Base-by-base conservation (phyloP, 352 stramenopile species). In the Phytophthora litchii region DNA sequence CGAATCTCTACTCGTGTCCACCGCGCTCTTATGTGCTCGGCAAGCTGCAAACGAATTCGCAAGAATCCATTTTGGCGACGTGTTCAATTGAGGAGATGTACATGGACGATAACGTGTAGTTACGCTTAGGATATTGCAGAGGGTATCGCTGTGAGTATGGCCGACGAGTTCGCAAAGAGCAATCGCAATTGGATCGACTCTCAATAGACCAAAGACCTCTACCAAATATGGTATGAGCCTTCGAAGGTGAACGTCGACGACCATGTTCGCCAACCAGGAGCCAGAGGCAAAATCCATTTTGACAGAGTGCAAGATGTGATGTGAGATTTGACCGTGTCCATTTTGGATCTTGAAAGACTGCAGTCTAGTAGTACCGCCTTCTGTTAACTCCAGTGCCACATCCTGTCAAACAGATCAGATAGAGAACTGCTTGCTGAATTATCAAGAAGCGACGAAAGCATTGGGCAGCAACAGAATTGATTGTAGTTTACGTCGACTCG, bases 261-360 rank as follows among this genome's bases (percentile, higher is more conserved):
- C 29, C 10, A 12, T 34, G 29, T 34, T 34, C 29, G 29, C 2
- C 29, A 9, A 34, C 29, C 29, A 34, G 29, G 11, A 46, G 42
- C 23, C 17, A n/a, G 45, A 54, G 16, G 16, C 16, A 42, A 57
- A 57, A 57, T 63, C 45, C 54, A 57, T 25, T 45, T 17, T 19
- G 31, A 25, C 32, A 5, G 32, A 35, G 9, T 32, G 42, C n/a
- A 47, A n/a, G 55, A 59, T 59, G 35, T 56, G 40, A 42, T 65
- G 32, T 44, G 32, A 35, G 47, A 64, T 64, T 48, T 51, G 56
- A 53, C 13, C 17, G 12, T 7, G 9, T 34, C 29, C 38, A 48
- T 52, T 40, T 64, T 19, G 56, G 53, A 59, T 65, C 56, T 65
- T 54, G 34, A 60, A 55, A 54, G 42, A 41, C 49, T 61, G 50